Evolutionary conservation across 352 stramenopile genomes (phyloP).

Genomic region (Pythium sp.): DNA sequence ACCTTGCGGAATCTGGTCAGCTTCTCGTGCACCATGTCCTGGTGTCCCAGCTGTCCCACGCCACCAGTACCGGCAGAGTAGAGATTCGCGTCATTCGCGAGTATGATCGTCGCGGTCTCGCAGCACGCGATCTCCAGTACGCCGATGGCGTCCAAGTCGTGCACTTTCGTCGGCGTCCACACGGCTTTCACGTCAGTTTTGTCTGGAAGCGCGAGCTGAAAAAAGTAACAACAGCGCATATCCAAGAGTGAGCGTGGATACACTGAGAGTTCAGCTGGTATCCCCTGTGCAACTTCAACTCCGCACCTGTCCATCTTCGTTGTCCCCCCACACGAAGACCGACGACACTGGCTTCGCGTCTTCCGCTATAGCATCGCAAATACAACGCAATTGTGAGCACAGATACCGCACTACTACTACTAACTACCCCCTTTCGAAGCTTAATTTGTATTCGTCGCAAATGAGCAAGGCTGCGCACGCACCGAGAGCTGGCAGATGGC

Average conservation of each 20-base stretch:
- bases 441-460: neutral
- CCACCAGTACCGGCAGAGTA: conserved; percentile 74
- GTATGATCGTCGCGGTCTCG: conserved; percentile 58
- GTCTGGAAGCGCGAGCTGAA: conserved; percentile 49
- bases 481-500: conserved; percentile 51
- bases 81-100: conserved; percentile 71
- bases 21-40: conserved; percentile 79
- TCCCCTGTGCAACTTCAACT: neutral
- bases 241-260: neutral
- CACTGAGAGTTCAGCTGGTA: neutral
- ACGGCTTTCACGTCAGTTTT: conserved; percentile 41
- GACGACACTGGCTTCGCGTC: conserved; percentile 44
- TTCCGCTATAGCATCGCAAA: conserved; percentile 26
- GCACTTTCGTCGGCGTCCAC: conserved; percentile 58
- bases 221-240: conserved; percentile 3
- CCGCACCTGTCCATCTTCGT: conserved; percentile 73
- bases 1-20: conserved; percentile 76
- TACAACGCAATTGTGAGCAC: neutral
- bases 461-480: conserved; percentile 1
- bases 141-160: conserved; percentile 55
- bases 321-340: conserved; percentile 73
- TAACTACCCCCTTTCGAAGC: neutral
- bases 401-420: neutral
- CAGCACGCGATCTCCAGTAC: conserved; percentile 61
- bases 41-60: conserved; percentile 62